A percentile compares a stretch with the other conserved stretches of the same genome.
Evolutionary conservation across 139 green algal species (phyloP).

Genomic region (Picochlorum sp.): DNA sequence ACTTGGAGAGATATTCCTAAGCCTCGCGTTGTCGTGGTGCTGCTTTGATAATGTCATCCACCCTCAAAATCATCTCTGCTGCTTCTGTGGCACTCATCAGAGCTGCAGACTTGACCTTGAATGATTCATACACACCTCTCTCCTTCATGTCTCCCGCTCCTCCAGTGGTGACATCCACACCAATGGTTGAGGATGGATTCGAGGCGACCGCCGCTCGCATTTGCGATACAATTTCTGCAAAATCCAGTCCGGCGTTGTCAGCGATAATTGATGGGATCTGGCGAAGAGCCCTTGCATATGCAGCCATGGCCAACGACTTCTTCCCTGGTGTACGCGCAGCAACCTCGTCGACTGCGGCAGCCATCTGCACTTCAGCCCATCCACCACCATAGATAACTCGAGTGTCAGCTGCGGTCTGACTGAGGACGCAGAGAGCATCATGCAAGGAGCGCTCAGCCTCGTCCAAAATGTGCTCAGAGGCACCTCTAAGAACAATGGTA

Average conservation of each 20-base stretch:
- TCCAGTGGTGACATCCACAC: conserved; percentile 75
- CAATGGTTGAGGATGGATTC: conserved; percentile 35
- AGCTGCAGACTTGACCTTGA: conserved; percentile 68
- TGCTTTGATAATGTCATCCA: conserved; percentile 96
- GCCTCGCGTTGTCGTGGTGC: conserved; percentile 64
- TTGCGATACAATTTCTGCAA: conserved; percentile 76
- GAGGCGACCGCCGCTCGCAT: conserved; percentile 69
- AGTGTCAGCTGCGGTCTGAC: conserved; percentile 68
- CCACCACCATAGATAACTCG: conserved; percentile 89
- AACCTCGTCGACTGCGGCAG: conserved; percentile 76
- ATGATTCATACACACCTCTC: conserved; percentile 75
- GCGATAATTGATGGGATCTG: conserved; percentile 88
- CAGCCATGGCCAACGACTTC: conserved; percentile 83
- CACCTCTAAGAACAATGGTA: conserved; percentile 93
- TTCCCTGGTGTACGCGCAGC: conserved; percentile 86
- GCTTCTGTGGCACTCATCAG: conserved; percentile 90
- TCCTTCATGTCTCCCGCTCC: conserved; percentile 55
- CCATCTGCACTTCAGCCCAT: conserved; percentile 84
- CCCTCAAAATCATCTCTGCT: conserved; percentile 95
- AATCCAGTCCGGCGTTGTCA: conserved; percentile 87
- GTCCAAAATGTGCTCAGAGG: conserved; percentile 87
- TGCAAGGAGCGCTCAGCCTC: conserved; percentile 96
- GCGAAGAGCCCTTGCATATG: conserved; percentile 83
- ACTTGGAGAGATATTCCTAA: neutral
- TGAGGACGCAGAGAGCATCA: conserved; percentile 96